Evolutionary conservation across 164 flowering plant genomes (phyloP), one percentile per base, ranked within the genome.

Genomic region (Warburgia ugandensis): DNA sequence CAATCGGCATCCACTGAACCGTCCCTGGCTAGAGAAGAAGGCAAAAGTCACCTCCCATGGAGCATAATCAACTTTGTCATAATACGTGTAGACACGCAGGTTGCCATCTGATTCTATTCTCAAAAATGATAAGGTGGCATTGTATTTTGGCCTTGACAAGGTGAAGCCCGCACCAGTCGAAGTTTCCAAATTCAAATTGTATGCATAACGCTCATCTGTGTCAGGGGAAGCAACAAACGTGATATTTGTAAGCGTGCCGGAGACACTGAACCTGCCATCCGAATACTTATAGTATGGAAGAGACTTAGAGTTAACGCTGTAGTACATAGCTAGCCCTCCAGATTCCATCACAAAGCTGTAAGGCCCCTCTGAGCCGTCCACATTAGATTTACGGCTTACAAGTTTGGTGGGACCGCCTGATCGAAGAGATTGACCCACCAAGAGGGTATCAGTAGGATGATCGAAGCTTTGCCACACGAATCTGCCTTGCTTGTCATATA

Each of bases 391-490:
- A n/a, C n/a, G n/a, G n/a, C n/a, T 45, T 0, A 66, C 57, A 25
- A 70, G 50, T 46, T 50, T 48, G 21, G 2, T 58, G 13, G 65
- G 64, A 11, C 75, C 78, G 6, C 36, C 22, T 0, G 56, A 45
- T 7, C 40, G 49, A 11, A 78, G 60, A 25, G 61, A 54, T 33
- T 80, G 83, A 4, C 83, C 80, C 40, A 71, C 76, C 19, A 77
- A 51, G 6, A 80, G 69, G 3, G 83, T 75, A 38, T 80, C 83
- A 0, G 79, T 73, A 0, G 79, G 76, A 40, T 52, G 38, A 41
- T 80, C 80, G 44, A 77, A 77, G 44, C 82, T 80, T 29, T 76
- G 83, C 87, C 81, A 78, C 0, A 75, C 37, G 32, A 67, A 75
- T 3, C 49, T 66, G 0, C 76, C 77, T 19, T 50, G 63, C 4